Conservation (phyloP, 2,329 filamentous ascomycete species). For the Sarocladium strictum region DNA sequence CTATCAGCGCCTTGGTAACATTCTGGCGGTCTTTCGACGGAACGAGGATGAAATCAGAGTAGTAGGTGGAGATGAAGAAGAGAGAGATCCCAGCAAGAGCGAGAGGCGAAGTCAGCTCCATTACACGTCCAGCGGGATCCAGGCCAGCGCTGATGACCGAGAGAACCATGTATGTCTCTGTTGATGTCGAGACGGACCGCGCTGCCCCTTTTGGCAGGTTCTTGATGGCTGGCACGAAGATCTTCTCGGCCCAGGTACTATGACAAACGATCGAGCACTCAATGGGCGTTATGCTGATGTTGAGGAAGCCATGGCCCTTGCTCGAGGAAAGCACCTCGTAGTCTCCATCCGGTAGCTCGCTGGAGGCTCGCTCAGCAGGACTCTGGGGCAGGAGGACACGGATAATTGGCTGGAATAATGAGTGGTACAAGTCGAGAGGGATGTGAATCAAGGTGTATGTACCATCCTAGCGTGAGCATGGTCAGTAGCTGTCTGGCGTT, state of each 20-base stretch:
- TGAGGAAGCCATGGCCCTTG: conserved; percentile 78
- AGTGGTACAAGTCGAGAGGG: conserved; percentile 69
- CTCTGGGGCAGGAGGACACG: conserved; percentile 67
- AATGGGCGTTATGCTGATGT: conserved; percentile 85
- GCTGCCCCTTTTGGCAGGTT: conserved; percentile 50
- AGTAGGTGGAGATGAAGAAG: conserved; percentile 98
- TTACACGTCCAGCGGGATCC: conserved; percentile 83
- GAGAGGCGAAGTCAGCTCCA: conserved; percentile 85
- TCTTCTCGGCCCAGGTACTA: conserved; percentile 61
- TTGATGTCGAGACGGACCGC: conserved; percentile 63
- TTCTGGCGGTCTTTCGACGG: conserved; percentile 67
- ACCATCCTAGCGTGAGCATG: conserved; percentile 58
- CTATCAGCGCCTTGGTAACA: conserved; percentile 71
- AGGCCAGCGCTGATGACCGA: conserved; percentile 86
- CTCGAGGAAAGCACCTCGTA: conserved; percentile 43
- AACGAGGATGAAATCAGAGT: conserved; percentile 93
- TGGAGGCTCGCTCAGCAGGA: conserved; percentile 19
- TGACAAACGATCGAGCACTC: conserved; percentile 93
- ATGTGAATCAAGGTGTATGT: conserved; percentile 87
- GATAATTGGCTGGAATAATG: conserved; percentile 82
- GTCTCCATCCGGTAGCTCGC: not conserved
- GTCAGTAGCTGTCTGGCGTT: not conserved
- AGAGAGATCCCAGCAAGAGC: conserved; percentile 91
- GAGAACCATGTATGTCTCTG: conserved; percentile 81
- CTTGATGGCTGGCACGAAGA: conserved; percentile 69